Conservation (phyloP, 2,329 filamentous ascomycete species). For the Colletotrichum sp. region DNA sequence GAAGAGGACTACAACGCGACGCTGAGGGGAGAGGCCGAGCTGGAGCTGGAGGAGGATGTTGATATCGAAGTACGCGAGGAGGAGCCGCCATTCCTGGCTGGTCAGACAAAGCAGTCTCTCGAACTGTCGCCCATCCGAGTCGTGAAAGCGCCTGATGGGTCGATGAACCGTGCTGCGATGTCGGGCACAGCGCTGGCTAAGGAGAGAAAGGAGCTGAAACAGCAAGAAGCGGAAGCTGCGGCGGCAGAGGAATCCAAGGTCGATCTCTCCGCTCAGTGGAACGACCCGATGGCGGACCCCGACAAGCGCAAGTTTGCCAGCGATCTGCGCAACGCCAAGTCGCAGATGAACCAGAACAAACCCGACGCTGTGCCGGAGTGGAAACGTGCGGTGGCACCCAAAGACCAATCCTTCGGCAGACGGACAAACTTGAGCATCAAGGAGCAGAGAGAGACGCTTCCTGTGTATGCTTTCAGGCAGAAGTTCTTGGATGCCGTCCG, state of each 20-base stretch:
- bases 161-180: constrained; percentile 95
- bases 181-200: constrained; percentile 87
- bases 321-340: constrained; percentile 75
- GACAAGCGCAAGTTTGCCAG: constrained; percentile 88
- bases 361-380: constrained; percentile 84
- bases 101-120: constrained; percentile 94
- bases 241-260: constrained; percentile 78
- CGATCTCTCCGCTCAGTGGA: constrained; percentile 90
- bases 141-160: constrained; percentile 97
- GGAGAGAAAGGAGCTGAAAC: constrained; percentile 85
- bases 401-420: constrained; percentile 82
- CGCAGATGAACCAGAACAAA: constrained; percentile 52
- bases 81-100: constrained; percentile 92
- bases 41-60: constrained; percentile 94
- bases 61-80: constrained; percentile 97
- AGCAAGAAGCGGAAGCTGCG: constrained; percentile 83
- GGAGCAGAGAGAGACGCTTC: constrained; percentile 87
- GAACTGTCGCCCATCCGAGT: constrained; percentile 95
- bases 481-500: constrained; percentile 87
- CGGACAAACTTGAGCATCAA: constrained; percentile 92
- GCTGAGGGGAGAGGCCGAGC: constrained; percentile 81
- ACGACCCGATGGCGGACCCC: constrained; percentile 91
- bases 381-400: constrained; percentile 83
- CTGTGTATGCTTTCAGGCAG: constrained; percentile 86
- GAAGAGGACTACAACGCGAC: constrained; percentile 94